Conservation (phyloP, 2,329 filamentous ascomycete species). For the Hypoxylon sp. region DNA sequence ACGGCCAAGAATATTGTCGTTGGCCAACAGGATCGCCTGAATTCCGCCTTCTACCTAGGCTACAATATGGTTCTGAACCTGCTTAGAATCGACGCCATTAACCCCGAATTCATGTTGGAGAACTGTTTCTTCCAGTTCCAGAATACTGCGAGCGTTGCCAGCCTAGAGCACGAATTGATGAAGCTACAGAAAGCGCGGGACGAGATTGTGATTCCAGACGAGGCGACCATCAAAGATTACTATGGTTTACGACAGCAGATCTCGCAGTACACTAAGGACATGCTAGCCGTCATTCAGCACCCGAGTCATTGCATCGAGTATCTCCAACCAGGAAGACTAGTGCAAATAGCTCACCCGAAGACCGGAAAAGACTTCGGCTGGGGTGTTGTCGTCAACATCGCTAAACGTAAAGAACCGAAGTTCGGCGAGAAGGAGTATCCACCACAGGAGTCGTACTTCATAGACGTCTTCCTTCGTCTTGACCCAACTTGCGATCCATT, state of each 20-base stretch:
- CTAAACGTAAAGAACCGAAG: conserved; percentile 75
- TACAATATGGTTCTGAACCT: conserved; percentile 99
- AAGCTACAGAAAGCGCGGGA: conserved; percentile 82
- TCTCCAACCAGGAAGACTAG: conserved; percentile 87
- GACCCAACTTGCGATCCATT: conserved; percentile 67
- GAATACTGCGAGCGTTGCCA: conserved; percentile 88
- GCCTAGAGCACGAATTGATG: conserved; percentile 85
- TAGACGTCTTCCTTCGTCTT: conserved; percentile 83
- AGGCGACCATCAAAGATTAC: conserved; percentile 92
- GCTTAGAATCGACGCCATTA: conserved; percentile 98
- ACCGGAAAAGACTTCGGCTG: conserved; percentile 88
- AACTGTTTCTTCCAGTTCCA: conserved; percentile 99
- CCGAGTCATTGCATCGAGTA: conserved; percentile 89
- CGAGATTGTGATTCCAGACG: conserved; percentile 84
- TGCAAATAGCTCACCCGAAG: conserved; percentile 83
- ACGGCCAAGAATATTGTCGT: conserved; percentile 96
- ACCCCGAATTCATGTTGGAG: conserved; percentile 98
- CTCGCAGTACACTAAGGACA: conserved; percentile 86
- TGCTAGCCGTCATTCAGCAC: conserved; percentile 92
- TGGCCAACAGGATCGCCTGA: conserved; percentile 95
- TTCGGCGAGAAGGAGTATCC: conserved; percentile 76
- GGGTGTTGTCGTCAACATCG: conserved; percentile 88
- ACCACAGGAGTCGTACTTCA: conserved; percentile 83
- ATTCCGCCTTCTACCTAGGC: conserved; percentile 96
- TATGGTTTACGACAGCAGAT: conserved; percentile 91